phyloP scores from a whole-genome alignment of 352 stramenopile genomes.

The Phytophthora meadii region DNA sequence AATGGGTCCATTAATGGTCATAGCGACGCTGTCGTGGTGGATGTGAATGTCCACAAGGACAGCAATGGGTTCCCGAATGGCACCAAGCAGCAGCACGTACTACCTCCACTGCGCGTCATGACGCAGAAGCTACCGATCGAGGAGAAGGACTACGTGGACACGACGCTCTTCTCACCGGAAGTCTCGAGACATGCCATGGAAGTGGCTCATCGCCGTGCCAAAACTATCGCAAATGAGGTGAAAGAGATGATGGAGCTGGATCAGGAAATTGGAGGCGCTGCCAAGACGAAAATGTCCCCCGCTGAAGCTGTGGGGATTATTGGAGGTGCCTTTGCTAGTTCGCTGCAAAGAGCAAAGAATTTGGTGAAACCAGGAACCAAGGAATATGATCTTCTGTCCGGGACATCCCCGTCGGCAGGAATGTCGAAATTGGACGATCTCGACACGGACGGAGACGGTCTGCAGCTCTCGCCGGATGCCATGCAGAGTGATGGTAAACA shows the following conservation, averaged over 20 bases:
- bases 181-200: conserved; percentile 86
- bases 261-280: conserved; percentile 11
- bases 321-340: conserved; percentile 63
- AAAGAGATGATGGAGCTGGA: conserved; percentile 76
- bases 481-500: conserved; percentile 63
- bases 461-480: conserved; percentile 82
- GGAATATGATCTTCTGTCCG: conserved; percentile 79
- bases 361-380: conserved; percentile 58
- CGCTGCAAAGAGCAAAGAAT: conserved; percentile 64
- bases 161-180: conserved; percentile 82
- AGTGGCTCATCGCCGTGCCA: conserved; percentile 79
- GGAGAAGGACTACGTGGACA: conserved; percentile 79
- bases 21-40: conserved; percentile 20
- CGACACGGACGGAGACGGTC: conserved; percentile 80
- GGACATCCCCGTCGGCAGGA: conserved; percentile 50
- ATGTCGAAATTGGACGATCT: conserved; percentile 73
- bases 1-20: conserved; percentile 1
- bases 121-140: conserved; percentile 43
- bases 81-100: conserved; percentile 31
- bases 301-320: conserved; percentile 73
- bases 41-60: conserved; percentile 21
- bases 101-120: conserved; percentile 54
- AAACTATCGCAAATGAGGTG: conserved; percentile 74
- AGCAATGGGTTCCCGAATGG: conserved; percentile 16
- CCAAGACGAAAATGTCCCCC: conserved; percentile 58